phyloP scores from a whole-genome alignment of 2,329 filamentous ascomycete genomes.

The Rhinocladiella similis region DNA sequence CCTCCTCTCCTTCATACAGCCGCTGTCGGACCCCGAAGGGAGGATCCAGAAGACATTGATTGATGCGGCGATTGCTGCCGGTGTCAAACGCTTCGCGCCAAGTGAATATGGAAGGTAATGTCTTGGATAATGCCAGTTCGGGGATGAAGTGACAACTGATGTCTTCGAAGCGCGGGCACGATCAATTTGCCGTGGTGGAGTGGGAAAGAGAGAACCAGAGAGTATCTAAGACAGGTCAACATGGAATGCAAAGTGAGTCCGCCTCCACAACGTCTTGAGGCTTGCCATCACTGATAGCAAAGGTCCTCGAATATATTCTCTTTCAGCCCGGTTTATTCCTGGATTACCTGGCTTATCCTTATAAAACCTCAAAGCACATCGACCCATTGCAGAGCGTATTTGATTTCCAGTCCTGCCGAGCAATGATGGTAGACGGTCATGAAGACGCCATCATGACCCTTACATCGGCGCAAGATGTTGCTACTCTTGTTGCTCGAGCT shows the following conservation, averaged over 20 bases:
- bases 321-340: conserved; percentile 58
- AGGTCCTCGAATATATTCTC: conserved; percentile 58
- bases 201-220: conserved; percentile 51
- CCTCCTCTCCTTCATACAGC: conserved; percentile 19
- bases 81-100: conserved; percentile 35
- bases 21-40: conserved; percentile 1
- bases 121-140: not conserved
- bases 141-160: not conserved
- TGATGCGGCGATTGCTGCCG: conserved; percentile 33
- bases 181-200: conserved; percentile 46
- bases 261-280: not conserved
- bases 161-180: not conserved
- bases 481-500: conserved; percentile 37
- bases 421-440: conserved; percentile 35
- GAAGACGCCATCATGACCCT: conserved; percentile 33
- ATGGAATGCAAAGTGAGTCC: conserved; percentile 41
- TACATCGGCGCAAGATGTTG: conserved; percentile 40
- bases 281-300: not conserved
- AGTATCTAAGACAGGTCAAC: conserved; percentile 56
- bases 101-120: conserved; percentile 34
- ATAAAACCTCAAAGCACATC: conserved; percentile 49
- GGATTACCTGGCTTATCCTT: conserved; percentile 56
- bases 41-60: conserved; percentile 28
- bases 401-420: conserved; percentile 39
- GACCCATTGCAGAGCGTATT: conserved; percentile 34